Conservation (phyloP, 306 rosid species). For the Cicer bijugum region DNA sequence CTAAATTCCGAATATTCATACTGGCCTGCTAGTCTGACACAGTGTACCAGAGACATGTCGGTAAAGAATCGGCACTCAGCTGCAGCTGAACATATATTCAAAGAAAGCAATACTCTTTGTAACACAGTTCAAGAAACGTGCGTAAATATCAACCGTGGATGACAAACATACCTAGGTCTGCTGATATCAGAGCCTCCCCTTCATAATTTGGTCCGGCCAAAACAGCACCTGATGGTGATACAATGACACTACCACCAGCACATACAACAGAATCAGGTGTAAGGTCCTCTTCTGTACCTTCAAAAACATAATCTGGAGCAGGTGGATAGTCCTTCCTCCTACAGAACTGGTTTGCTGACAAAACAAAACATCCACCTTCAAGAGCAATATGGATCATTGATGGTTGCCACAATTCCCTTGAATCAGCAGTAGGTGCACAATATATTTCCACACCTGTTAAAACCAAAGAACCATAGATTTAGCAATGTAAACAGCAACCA, state of each 20-base stretch:
- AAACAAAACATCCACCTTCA: slow-evolving; percentile 96
- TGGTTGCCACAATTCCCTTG: slow-evolving; percentile 82
- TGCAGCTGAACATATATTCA: slow-evolving; percentile 5
- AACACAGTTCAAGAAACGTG: slow-evolving; percentile 12
- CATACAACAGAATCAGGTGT: slow-evolving; percentile 88
- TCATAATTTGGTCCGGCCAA: slow-evolving; percentile 93
- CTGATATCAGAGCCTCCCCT: slow-evolving; percentile 87
- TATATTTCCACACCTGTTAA: slow-evolving; percentile 85
- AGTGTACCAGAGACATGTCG: not conserved
- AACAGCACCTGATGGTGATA: slow-evolving; percentile 85
- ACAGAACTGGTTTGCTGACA: slow-evolving; percentile 90
- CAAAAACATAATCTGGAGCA: slow-evolving; percentile 77
- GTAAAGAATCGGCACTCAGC: not conserved
- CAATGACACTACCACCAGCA: slow-evolving; percentile 90
- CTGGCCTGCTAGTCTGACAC: not conserved
- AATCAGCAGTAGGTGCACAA: slow-evolving; percentile 95
- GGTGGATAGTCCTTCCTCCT: slow-evolving; percentile 90
- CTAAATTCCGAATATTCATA: not conserved
- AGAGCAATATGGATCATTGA: slow-evolving; percentile 89
- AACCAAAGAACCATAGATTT: slow-evolving; percentile 34
- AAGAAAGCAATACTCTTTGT: slow-evolving; percentile 13
- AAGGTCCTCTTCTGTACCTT: slow-evolving; percentile 71
- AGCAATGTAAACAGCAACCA: not conserved
- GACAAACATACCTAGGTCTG: slow-evolving; percentile 79
- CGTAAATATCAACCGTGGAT: slow-evolving; percentile 27